phyloP scores from a whole-genome alignment of 73 alveolate genomes.

The Strombidium stylifer region DNA sequence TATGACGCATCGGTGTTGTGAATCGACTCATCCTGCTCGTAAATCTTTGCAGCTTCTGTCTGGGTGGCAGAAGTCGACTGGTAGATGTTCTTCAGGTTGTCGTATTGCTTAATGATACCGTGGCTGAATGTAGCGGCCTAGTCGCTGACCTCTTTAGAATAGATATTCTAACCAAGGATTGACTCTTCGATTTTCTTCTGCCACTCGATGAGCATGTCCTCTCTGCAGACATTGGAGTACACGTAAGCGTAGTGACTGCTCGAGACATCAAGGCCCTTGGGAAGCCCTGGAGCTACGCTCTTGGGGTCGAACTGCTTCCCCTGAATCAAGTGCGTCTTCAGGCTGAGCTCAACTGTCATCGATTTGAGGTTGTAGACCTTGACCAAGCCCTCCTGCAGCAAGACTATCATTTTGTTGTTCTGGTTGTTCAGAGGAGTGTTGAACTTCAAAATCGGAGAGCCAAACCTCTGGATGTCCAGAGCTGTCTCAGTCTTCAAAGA shows the following conservation, averaged over 20 bases:
- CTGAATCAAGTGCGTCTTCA: not conserved
- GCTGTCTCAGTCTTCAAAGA: constrained; percentile 13
- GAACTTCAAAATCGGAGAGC: constrained; percentile 12
- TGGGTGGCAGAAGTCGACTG: too few relatives aligned
- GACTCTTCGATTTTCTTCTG: constrained; percentile 23
- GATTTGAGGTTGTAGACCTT: constrained; percentile 12
- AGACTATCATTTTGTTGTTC: not conserved
- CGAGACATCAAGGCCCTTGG: constrained; percentile 1
- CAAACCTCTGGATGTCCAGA: constrained; percentile 14
- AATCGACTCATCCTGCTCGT: too few relatives aligned
- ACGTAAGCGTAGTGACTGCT: constrained; percentile 13
- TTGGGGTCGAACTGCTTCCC: not conserved
- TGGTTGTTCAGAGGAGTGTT: not conserved
- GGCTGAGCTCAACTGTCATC: not conserved
- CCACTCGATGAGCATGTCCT: not conserved
- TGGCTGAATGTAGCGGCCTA: constrained; percentile 22
- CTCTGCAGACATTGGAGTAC: constrained; percentile 6
- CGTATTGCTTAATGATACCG: constrained; percentile 1
- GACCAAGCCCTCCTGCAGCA: constrained; percentile 18
- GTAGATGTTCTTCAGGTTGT: constrained; percentile 14
- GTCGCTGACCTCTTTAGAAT: constrained; percentile 29
- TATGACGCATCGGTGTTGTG: too few relatives aligned
- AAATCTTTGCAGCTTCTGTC: too few relatives aligned
- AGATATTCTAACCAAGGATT: constrained; percentile 19
- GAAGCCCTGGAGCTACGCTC: constrained; percentile 4